Conservation (phyloP, 768 basidiomycete genomes). For the Naganishia randhawae region DNA sequence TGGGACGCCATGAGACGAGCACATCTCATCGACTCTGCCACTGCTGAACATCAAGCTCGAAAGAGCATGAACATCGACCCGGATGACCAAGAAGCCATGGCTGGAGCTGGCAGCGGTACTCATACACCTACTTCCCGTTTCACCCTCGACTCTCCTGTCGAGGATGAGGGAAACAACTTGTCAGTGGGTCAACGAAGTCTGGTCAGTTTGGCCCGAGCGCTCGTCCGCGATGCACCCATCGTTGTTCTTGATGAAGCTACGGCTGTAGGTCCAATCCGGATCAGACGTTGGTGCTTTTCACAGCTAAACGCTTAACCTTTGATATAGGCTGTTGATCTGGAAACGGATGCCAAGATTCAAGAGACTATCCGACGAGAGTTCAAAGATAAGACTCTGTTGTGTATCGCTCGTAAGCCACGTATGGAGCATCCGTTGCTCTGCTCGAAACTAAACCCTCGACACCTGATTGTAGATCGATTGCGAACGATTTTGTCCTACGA, state of each 20-base stretch:
- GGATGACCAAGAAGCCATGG: neutral
- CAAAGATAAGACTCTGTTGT: slow-evolving; percentile 74
- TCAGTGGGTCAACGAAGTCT: slow-evolving; percentile 73
- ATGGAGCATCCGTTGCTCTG: slow-evolving; percentile 35
- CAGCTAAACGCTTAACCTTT: slow-evolving; percentile 3
- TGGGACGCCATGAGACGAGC: slow-evolving; percentile 86
- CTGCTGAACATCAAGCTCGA: slow-evolving; percentile 17
- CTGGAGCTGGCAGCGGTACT: neutral
- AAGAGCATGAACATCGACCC: slow-evolving; percentile 26
- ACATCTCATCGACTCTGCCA: slow-evolving; percentile 61
- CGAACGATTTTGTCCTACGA: slow-evolving; percentile 80
- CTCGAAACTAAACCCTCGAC: too few species aligned
- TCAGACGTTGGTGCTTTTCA: slow-evolving; percentile 20
- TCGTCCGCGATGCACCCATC: slow-evolving; percentile 71
- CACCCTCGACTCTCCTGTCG: slow-evolving; percentile 74
- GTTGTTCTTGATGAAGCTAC: slow-evolving; percentile 81
- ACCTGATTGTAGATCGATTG: neutral
- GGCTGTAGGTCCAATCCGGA: slow-evolving; percentile 62
- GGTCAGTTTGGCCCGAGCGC: slow-evolving; percentile 79
- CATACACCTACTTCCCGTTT: slow-evolving; percentile 56
- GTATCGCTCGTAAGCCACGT: slow-evolving; percentile 77
- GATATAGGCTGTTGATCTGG: slow-evolving; percentile 57
- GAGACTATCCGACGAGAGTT: slow-evolving; percentile 84
- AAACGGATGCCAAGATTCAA: slow-evolving; percentile 87
- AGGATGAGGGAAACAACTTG: slow-evolving; percentile 80